These are phyloP conservation scores for Neodidymelliopsis sp. DNA, from an alignment of 2,329 filamentous ascomycete species.

Conservation along the genomic window DNA sequence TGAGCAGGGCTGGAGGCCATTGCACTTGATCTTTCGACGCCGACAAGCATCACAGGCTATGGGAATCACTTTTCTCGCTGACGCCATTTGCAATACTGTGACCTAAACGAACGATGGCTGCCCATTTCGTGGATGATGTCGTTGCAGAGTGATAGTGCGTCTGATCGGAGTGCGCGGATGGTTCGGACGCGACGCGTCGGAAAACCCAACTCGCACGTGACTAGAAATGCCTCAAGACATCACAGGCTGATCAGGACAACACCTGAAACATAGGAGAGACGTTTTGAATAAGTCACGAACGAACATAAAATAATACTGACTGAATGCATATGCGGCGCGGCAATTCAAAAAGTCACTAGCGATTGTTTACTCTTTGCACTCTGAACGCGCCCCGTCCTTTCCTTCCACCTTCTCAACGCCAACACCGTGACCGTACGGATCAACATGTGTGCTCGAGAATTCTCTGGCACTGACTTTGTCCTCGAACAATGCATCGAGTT, in stretches of 20 bases:
- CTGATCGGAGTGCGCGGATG: not conserved
- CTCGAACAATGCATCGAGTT: conserved; percentile 84
- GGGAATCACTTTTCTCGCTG: conserved; percentile 17
- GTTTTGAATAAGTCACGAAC: too few species aligned
- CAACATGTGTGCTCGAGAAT: conserved; percentile 32
- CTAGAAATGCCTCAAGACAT: too few species aligned
- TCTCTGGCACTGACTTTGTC: conserved; percentile 35
- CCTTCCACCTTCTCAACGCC: conserved; percentile 15
- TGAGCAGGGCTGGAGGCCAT: conserved; percentile 73
- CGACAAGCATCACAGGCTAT: conserved; percentile 76
- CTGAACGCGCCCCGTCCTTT: conserved; percentile 19
- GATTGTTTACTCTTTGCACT: conserved; percentile 24
- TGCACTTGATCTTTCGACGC: conserved; percentile 77
- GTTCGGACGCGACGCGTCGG: conserved; percentile 1
- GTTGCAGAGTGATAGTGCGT: not conserved
- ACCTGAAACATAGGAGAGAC: too few species aligned
- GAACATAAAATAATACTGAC: too few species aligned
- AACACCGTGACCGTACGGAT: conserved; percentile 25
- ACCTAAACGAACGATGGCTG: not conserved
- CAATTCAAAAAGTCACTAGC: not conserved
- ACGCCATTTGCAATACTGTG: not conserved
- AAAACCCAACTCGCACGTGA: not conserved
- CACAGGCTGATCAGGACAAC: too few species aligned
- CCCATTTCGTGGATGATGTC: not conserved
- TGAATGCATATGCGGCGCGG: not conserved